Conservation (phyloP, 2,329 filamentous ascomycete genomes). For the Trichophyton simii region DNA sequence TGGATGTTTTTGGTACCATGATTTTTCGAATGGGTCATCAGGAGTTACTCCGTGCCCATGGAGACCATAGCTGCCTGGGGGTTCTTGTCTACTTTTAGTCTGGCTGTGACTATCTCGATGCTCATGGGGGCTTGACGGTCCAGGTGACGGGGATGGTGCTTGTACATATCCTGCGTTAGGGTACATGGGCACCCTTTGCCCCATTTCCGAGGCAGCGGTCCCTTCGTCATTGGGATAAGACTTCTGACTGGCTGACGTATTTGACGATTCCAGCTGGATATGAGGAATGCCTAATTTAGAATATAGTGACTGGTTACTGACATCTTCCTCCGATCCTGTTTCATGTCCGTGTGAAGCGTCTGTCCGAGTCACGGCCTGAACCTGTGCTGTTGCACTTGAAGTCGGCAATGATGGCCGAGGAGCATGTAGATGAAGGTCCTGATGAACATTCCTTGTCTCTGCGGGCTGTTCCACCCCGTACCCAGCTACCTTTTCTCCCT, state of each 20-base stretch:
- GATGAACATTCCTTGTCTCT: constrained; percentile 64
- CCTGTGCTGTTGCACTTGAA: constrained; percentile 68
- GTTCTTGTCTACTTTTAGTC: constrained; percentile 60
- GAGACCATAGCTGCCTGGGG: constrained; percentile 83
- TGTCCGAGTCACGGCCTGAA: constrained; percentile 74
- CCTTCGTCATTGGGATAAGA: constrained; percentile 56
- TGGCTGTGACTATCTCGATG: constrained; percentile 49
- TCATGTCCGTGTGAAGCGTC: constrained; percentile 67
- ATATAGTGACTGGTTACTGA: constrained; percentile 32
- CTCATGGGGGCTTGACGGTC: constrained; percentile 24
- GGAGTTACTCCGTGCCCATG: constrained; percentile 71
- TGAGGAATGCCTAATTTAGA: constrained; percentile 50
- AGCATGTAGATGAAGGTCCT: constrained; percentile 75
- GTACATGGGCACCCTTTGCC: constrained; percentile 86
- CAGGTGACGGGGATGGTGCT: constrained; percentile 69
- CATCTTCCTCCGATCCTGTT: constrained; percentile 56
- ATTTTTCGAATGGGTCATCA: constrained; percentile 73
- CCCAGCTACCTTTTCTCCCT: constrained; percentile 32
- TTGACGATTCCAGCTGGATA: constrained; percentile 37
- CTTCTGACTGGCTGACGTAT: constrained; percentile 39
- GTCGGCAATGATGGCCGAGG: constrained; percentile 76
- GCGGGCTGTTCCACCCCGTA: constrained; percentile 43
- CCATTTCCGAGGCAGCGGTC: constrained; percentile 84
- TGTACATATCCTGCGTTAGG: constrained; percentile 89
- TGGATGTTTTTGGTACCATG: constrained; percentile 87